These are phyloP conservation scores for Melianthus villosus DNA, from an alignment of 441 rosid genomes.

Conservation along the genomic window DNA sequence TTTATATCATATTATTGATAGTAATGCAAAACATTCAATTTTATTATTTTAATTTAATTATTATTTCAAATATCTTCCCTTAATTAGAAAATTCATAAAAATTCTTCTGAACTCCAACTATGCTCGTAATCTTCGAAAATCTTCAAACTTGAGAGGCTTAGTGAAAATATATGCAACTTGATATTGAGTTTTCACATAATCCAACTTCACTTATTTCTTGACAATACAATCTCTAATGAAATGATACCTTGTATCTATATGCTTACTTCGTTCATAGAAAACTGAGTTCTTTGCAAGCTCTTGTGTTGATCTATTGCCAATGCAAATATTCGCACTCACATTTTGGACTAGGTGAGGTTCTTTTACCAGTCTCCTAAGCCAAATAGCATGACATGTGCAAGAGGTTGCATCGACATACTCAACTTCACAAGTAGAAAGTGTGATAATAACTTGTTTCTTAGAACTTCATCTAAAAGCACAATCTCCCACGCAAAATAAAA, in stretches of 20 bases:
- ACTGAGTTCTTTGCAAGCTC: not conserved
- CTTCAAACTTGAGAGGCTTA: not conserved
- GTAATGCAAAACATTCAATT: too few relatives aligned
- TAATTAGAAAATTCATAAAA: too few relatives aligned
- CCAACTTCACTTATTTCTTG: not conserved
- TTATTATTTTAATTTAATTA: too few relatives aligned
- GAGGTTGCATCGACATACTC: not conserved
- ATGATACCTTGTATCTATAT: slow-evolving; percentile 2
- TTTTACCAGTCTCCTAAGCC: not conserved
- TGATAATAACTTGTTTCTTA: too few relatives aligned
- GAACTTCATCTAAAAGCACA: not conserved
- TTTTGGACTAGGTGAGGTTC: not conserved
- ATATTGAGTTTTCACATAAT: not conserved
- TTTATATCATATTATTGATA: too few relatives aligned
- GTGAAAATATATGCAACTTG: slow-evolving; percentile 1
- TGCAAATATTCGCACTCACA: not conserved
- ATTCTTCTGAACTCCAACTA: too few relatives aligned
- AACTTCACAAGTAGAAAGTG: slow-evolving; percentile 1
- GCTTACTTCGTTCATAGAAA: slow-evolving; percentile 5
- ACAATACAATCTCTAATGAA: slow-evolving; percentile 1
- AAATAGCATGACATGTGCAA: not conserved
- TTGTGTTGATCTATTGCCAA: slow-evolving; percentile 1
- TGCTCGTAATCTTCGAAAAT: too few relatives aligned
- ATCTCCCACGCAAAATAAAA: not conserved
- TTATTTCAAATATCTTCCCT: too few relatives aligned